phyloP scores from a whole-genome alignment of 2,329 filamentous ascomycete species.

The Capronia americana region DNA sequence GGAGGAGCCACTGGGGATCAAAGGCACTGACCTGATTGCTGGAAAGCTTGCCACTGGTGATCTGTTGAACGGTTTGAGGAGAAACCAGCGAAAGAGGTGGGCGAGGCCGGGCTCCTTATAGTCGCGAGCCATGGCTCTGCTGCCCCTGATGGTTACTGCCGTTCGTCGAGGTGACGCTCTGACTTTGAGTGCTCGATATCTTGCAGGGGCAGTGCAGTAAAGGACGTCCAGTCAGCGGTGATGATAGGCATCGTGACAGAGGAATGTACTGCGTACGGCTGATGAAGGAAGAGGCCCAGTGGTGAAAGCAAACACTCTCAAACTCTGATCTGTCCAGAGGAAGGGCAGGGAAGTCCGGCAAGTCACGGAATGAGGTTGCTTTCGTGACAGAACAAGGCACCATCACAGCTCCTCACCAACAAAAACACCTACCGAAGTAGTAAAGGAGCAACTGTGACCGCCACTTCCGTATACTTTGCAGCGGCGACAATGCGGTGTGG shows the following conservation, averaged over 20 bases:
- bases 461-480: not conserved
- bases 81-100: not conserved
- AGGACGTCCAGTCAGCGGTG: not conserved
- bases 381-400: not conserved
- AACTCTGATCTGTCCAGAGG: not conserved
- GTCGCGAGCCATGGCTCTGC: not conserved
- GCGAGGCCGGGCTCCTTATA: not conserved
- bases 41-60: not conserved
- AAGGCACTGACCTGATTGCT: not conserved
- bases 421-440: not conserved
- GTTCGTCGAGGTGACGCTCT: slow-evolving; percentile 1
- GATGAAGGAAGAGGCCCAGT: not conserved
- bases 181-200: not conserved
- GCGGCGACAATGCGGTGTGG: not conserved
- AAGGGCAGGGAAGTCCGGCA: not conserved
- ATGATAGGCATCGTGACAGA: not conserved
- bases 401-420: not conserved
- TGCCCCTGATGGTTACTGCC: not conserved
- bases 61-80: not conserved
- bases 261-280: not conserved
- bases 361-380: not conserved
- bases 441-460: not conserved
- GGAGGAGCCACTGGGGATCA: not conserved
- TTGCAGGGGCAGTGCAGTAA: not conserved
- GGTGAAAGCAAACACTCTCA: not conserved